A percentile compares a stretch with the other conserved stretches of the same genome.
Evolutionary conservation across 2,329 filamentous ascomycete genomes (phyloP).

Genomic region (Ploettnerulaceae sp.): DNA sequence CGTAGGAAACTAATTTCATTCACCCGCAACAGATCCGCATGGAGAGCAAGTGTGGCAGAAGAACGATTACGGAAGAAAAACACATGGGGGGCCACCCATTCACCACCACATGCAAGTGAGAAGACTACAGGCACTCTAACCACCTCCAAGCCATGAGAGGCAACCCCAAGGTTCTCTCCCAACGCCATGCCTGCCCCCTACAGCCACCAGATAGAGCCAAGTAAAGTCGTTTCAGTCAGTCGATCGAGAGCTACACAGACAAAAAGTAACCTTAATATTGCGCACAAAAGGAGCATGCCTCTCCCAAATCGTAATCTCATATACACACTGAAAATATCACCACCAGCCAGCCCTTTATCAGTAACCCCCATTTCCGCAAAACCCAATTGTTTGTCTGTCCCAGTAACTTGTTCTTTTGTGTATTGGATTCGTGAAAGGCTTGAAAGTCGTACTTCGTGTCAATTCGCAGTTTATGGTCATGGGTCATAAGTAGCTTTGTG

Average conservation of each 20-base stretch:
- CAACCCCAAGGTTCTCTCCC: not conserved
- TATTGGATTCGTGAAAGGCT: slow-evolving; percentile 10
- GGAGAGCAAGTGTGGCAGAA: slow-evolving; percentile 22
- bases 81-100: not conserved
- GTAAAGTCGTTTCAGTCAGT: slow-evolving; percentile 4
- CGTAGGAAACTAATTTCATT: slow-evolving; percentile 25
- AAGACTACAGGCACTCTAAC: no score
- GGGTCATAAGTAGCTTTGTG: slow-evolving; percentile 22
- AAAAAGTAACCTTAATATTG: slow-evolving; percentile 20
- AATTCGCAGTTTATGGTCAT: slow-evolving; percentile 20
- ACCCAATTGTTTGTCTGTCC: slow-evolving; percentile 14
- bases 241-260: slow-evolving; percentile 20
- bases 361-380: slow-evolving; percentile 12
- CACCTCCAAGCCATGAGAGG: no score
- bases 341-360: slow-evolving; percentile 3
- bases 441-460: slow-evolving; percentile 23
- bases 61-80: slow-evolving; percentile 18
- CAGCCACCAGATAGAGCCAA: slow-evolving; percentile 5
- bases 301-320: slow-evolving; percentile 29
- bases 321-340: slow-evolving; percentile 27
- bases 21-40: slow-evolving; percentile 19
- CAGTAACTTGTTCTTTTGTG: slow-evolving; percentile 16
- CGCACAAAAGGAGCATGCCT: slow-evolving; percentile 18
- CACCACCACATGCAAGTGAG: slow-evolving; percentile 1
- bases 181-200: not conserved